A percentile compares a stretch with the other conserved stretches of the same genome.
Conservation (phyloP, 1,139 yeast species). For the Debaryomyces sp. region DNA sequence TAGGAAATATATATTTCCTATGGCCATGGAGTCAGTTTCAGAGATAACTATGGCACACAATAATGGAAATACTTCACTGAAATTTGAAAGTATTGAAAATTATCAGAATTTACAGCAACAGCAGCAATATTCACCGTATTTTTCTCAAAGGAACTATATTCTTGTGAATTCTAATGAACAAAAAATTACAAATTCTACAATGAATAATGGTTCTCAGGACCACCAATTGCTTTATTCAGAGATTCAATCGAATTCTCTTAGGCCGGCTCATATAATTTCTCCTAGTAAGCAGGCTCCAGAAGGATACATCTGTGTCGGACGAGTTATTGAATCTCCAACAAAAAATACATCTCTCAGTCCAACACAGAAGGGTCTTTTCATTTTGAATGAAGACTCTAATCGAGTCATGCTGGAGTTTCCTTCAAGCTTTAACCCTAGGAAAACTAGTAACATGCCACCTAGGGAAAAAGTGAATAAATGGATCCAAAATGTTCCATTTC, state of each 20-base stretch:
- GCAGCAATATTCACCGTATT: constrained; percentile 7
- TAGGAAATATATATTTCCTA: not conserved
- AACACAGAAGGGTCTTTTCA: constrained; percentile 11
- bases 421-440: constrained; percentile 55
- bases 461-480: constrained; percentile 64
- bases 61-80: constrained; percentile 6
- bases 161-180: constrained; percentile 9
- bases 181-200: constrained; percentile 5
- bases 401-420: constrained; percentile 12
- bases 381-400: constrained; percentile 10
- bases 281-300: constrained; percentile 17
- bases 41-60: constrained; percentile 3
- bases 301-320: constrained; percentile 18
- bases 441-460: constrained; percentile 58
- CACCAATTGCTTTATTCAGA: constrained; percentile 10
- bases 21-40: constrained; percentile 1
- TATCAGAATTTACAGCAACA: constrained; percentile 5
- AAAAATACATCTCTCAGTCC: constrained; percentile 9
- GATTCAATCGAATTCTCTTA: constrained; percentile 8
- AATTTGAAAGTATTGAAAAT: constrained; percentile 4
- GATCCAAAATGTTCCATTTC: constrained; percentile 59
- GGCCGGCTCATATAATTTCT: constrained; percentile 17
- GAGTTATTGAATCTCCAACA: constrained; percentile 14
- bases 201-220: constrained; percentile 8
- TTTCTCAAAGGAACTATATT: constrained; percentile 10